phyloP scores from a whole-genome alignment of 148 eudicot species.

The Oxyria digyna region DNA sequence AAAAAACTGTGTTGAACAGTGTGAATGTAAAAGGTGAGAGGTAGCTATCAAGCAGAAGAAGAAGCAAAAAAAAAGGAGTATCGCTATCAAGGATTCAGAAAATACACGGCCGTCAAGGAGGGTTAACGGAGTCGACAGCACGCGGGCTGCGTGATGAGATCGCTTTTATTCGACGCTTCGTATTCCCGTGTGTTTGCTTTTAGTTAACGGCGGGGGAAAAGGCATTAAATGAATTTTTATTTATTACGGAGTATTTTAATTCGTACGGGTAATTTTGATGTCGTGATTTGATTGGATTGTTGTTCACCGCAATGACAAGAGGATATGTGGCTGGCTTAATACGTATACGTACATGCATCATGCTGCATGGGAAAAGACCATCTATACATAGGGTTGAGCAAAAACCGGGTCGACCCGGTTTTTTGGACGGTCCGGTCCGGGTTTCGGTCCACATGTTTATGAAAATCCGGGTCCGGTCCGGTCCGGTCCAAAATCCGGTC shows the following conservation, averaged over 20 bases:
- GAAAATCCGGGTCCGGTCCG: no score
- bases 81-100: conserved; percentile 6
- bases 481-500: no score
- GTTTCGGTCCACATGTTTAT: no score
- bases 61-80: conserved; percentile 3
- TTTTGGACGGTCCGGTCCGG: no score
- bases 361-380: no score
- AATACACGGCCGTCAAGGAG: background rate
- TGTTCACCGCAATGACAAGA: no score
- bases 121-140: background rate
- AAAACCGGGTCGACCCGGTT: no score
- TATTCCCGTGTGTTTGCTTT: background rate
- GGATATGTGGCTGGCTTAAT: no score
- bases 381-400: no score
- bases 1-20: background rate
- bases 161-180: background rate
- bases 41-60: no score
- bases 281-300: conserved; percentile 1
- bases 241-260: background rate
- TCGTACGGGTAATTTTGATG: background rate
- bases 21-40: conserved; percentile 9
- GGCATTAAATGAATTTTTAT: background rate
- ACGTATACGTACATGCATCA: no score
- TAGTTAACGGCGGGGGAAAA: background rate
- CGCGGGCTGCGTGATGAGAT: background rate